Evolutionary conservation across 805 yeast genomes (phyloP).

Genomic region (Candida boleticola): DNA sequence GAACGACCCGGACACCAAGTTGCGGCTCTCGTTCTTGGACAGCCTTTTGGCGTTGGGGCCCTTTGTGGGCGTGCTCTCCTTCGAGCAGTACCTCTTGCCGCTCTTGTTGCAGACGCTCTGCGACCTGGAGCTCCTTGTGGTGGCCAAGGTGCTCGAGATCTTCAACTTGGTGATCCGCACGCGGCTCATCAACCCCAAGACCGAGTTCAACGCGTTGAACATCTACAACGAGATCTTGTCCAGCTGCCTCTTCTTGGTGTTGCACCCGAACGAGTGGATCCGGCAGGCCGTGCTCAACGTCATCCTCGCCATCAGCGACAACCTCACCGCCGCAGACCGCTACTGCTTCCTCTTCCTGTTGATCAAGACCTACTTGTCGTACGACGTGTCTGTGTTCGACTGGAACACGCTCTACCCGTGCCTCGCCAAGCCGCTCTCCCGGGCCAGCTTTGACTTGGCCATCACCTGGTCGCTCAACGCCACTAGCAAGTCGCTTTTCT

Average conservation of each 20-base stretch:
- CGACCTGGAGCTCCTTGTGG: conserved; percentile 83
- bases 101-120: conserved; percentile 76
- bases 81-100: conserved; percentile 88
- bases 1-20: conserved; percentile 69
- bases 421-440: conserved; percentile 63
- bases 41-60: conserved; percentile 73
- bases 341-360: conserved; percentile 84
- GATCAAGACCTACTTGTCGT: conserved; percentile 69
- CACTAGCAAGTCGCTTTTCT: conserved; percentile 64
- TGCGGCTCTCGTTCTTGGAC: conserved; percentile 69
- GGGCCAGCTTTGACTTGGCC: conserved; percentile 61
- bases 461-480: conserved; percentile 71
- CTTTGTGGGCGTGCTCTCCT: conserved; percentile 73
- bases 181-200: conserved; percentile 30
- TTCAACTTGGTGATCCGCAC: conserved; percentile 31
- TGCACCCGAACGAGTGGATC: conserved; percentile 89
- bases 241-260: conserved; percentile 49
- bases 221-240: conserved; percentile 35
- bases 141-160: conserved; percentile 58
- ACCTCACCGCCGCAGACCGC: conserved; percentile 70
- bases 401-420: conserved; percentile 68
- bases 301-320: conserved; percentile 58
- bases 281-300: conserved; percentile 65
- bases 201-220: conserved; percentile 37
- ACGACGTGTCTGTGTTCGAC: conserved; percentile 68